These are phyloP conservation scores for Salix exigua DNA, from an alignment of 345 rosid genomes.

Conservation along the genomic window DNA sequence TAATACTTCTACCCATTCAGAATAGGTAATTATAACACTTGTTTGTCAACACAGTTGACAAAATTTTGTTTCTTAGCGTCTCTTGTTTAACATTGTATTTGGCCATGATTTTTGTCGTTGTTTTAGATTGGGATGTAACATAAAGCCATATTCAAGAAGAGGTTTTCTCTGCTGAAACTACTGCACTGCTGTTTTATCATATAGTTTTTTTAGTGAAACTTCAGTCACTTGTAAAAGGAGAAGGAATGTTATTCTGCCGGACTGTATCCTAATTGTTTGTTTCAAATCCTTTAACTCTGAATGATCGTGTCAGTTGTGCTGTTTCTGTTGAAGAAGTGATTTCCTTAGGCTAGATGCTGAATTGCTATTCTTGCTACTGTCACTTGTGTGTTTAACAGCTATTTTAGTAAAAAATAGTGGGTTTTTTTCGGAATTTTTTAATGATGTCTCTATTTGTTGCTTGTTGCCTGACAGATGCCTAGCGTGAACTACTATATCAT, in stretches of 20 bases:
- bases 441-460: neutral
- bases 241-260: too few relatives aligned
- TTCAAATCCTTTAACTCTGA: neutral
- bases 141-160: neutral
- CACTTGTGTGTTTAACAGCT: neutral
- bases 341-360: neutral
- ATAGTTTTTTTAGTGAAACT: neutral
- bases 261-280: neutral
- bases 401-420: neutral
- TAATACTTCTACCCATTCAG: neutral
- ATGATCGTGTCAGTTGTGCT: neutral
- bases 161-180: neutral
- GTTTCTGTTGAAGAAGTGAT: neutral
- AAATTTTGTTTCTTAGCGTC: neutral
- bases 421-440: neutral
- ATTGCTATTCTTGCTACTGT: neutral
- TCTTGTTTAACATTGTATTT: neutral
- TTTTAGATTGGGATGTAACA: neutral
- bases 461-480: conserved; percentile 14
- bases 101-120: neutral
- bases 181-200: neutral
- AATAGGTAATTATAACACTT: neutral
- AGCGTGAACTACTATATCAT: neutral
- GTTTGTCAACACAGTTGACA: neutral
- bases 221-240: neutral